Evolutionary conservation across 169 alveolate species (phyloP).

Genomic region (Cyclospora cayetanensis): DNA sequence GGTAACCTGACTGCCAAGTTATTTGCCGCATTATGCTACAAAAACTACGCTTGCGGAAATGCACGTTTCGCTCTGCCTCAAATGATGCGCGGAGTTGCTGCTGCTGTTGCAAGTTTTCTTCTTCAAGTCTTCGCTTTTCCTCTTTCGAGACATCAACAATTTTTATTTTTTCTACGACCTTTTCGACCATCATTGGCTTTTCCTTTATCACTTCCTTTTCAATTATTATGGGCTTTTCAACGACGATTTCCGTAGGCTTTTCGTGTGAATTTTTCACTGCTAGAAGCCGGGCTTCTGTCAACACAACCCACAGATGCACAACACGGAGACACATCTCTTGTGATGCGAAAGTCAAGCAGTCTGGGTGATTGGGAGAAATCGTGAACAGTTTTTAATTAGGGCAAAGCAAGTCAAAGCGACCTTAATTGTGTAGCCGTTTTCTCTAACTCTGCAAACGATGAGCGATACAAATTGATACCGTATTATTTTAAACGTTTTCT

Average conservation of each 20-base stretch:
- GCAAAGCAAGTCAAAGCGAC: too few species aligned
- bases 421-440: too few species aligned
- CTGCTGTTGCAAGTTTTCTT: not conserved
- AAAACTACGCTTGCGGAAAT: not conserved
- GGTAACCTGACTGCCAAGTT: too few species aligned
- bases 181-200: not conserved
- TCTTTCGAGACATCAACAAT: conserved; percentile 28
- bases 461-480: too few species aligned
- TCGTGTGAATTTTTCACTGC: not conserved
- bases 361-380: not conserved
- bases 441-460: too few species aligned
- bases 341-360: too few species aligned
- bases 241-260: not conserved
- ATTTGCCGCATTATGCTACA: too few species aligned
- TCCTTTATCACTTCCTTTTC: not conserved
- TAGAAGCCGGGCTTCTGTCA: not conserved
- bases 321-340: not conserved
- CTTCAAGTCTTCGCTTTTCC: conserved; percentile 40
- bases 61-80: conserved; percentile 46
- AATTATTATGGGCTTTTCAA: conserved; percentile 14
- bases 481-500: too few species aligned
- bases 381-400: too few species aligned
- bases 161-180: conserved; percentile 7
- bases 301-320: not conserved
- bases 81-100: conserved; percentile 29